Evolutionary conservation across 148 eudicot species (phyloP), one percentile per base, ranked within the genome.

Genomic region (Vaccinium macrocarpon): DNA sequence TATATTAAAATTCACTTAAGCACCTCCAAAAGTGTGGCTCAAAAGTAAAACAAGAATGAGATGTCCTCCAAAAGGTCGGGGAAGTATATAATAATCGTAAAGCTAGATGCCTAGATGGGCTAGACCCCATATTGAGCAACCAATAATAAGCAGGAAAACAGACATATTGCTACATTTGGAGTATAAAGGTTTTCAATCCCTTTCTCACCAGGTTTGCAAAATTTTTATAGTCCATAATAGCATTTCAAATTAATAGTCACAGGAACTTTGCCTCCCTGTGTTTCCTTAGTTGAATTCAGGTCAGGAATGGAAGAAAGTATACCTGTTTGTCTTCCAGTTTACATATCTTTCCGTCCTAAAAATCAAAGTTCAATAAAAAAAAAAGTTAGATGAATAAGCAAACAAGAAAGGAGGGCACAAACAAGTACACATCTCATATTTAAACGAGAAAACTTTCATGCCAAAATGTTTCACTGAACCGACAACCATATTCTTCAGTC

Each of bases 251-350:
- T 35, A n/a, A 25, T 27, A 68, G 14, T 68, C 32, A 13, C 1
- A 68, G 3, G 12, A 35, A 71, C 46, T 29, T 32, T 71, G 76
- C 48, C 77, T 19, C 4, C 5, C 27, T 23, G n/a, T 76, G 57
- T 76, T 76, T 49, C 32, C 32, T 49, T n/a, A 76, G 10, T 49
- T 76, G 38, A 79, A 56, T 52, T 78, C 42, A 49, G 21, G 21
- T 3, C 18, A 79, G 21, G 50, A 18, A 66, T 48, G 82, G 57
- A 82, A 56, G 82, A 21, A 48, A 53, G 16, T 77, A 83, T 85
- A 95, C 98, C 98, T 94, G 98, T 84, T 94, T 91, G 55, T 87
- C 88, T 86, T 94, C 96, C 83, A 95, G 81, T 79, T 90, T 83
- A 66, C 57, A 59, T 68, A 94, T 90, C 86, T 91, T 88, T 78